Evolutionary conservation across 176 grass and related monocot species (phyloP), one percentile per base, ranked within the genome.

Genomic region (Triticum turgidum): DNA sequence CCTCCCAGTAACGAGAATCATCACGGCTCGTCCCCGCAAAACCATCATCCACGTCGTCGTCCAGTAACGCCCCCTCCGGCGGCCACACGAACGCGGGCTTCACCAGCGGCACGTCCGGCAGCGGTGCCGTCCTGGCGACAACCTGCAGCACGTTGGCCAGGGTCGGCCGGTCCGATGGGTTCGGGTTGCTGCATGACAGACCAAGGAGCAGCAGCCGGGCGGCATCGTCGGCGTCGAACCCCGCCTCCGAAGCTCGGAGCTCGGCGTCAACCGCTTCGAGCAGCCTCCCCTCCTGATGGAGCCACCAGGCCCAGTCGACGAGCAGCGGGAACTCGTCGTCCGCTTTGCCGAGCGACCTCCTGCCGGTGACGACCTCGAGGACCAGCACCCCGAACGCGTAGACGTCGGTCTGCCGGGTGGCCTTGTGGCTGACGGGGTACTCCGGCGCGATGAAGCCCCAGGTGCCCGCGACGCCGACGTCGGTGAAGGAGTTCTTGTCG

Each of bases 111-210:
- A 84, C 70, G 0, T 8, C 17, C 12, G 83, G 83, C 20, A 9
- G 41, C 0, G 61, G 27, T 29, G 32, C 61, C 7, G 44, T 25
- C 41, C 8, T 41, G 0, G 61, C 5, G 10, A 78, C 32, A 11
- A 78, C 82, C 59, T 76, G 59, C 71, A 84, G 11, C 18, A 76
- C 82, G 8, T 84, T 25, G 5, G 10, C 15, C 69, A 84, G 73
- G 82, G 54, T 75, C 6, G 82, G 6, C 56, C 73, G 69, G 4
- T 84, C 70, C 10, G 20, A n/a, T 10, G 70, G 82, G 58, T 84
- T 84, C 0, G 82, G 82, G 39, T 49, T 45, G 39, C 15, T 49
- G 70, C 82, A 84, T 0, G 71, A 56, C 17, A 84, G 14, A 6
- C 70, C 82, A 0, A 84, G 82, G 0, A 84, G 58, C 54, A 84